Conservation (phyloP, 352 stramenopile genomes). For the Globisporangium yorkense region DNA sequence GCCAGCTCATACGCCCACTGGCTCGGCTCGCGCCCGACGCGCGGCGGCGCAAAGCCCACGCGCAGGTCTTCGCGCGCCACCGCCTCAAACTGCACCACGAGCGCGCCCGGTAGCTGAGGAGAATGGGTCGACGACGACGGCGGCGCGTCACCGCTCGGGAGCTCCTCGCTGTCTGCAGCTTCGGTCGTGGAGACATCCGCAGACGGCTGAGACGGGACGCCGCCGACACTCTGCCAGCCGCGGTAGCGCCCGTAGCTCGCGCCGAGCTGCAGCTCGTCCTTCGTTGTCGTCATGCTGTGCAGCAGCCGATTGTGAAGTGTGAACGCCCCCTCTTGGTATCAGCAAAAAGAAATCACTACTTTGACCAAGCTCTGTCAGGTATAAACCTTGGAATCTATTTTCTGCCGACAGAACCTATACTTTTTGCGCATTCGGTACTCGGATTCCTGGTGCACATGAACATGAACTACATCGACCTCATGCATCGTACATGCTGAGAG, state of each 20-base stretch:
- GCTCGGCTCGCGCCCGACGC: constrained; percentile 6
- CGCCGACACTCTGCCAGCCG: constrained; percentile 27
- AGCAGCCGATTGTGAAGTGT: not conserved
- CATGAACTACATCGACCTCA: no score
- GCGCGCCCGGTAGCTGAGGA: constrained; percentile 16
- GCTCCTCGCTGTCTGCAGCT: not conserved
- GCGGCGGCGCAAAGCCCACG: constrained; percentile 48
- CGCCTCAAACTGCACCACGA: constrained; percentile 71
- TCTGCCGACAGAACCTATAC: no score
- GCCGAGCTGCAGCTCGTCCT: constrained; percentile 39
- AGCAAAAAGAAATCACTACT: no score
- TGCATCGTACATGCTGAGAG: no score
- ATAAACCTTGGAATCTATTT: no score
- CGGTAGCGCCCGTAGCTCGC: constrained; percentile 53
- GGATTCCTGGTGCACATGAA: no score
- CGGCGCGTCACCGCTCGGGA: not conserved
- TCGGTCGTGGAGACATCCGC: constrained; percentile 7
- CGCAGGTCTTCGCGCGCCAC: constrained; percentile 57
- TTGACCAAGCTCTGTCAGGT: no score
- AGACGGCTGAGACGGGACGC: constrained; percentile 1
- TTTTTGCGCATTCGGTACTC: no score
- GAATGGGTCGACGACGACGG: no score
- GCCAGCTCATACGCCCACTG: constrained; percentile 66
- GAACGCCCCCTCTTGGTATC: no score
- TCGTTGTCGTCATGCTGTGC: not conserved